These are phyloP conservation scores for Penicillium sp. DNA, from an alignment of 2,329 filamentous ascomycete genomes.

Conservation along the genomic window DNA sequence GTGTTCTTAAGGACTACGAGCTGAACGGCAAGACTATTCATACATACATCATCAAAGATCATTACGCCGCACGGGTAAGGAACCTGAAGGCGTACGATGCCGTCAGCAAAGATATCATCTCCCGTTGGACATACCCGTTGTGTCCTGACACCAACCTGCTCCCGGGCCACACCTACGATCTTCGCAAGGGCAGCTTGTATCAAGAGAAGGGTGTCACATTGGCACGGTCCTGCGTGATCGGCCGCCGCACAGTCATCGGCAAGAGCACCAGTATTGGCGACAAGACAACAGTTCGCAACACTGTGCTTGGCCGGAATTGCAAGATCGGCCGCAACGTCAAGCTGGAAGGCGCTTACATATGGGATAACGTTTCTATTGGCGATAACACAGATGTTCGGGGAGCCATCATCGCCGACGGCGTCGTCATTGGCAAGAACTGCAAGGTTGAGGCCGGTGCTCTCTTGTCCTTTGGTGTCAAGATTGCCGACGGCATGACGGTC, in stretches of 20 bases:
- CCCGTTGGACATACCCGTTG: slow-evolving; percentile 83
- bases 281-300: slow-evolving; percentile 68
- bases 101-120: slow-evolving; percentile 81
- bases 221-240: slow-evolving; percentile 69
- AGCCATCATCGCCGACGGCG: slow-evolving; percentile 75
- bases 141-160: slow-evolving; percentile 87
- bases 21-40: slow-evolving; percentile 97
- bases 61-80: slow-evolving; percentile 82
- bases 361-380: slow-evolving; percentile 78
- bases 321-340: slow-evolving; percentile 81
- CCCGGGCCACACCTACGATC: slow-evolving; percentile 72
- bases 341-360: slow-evolving; percentile 79
- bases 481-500: slow-evolving; percentile 61
- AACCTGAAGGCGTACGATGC: slow-evolving; percentile 89
- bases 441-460: slow-evolving; percentile 71
- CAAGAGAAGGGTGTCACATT: slow-evolving; percentile 76
- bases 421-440: slow-evolving; percentile 69
- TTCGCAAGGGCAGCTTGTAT: slow-evolving; percentile 69
- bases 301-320: slow-evolving; percentile 80
- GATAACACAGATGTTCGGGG: slow-evolving; percentile 70
- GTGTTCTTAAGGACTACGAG: slow-evolving; percentile 94
- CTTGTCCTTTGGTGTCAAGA: slow-evolving; percentile 73
- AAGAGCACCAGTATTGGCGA: slow-evolving; percentile 73
- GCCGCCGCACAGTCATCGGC: slow-evolving; percentile 72
- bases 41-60: slow-evolving; percentile 76